Percentiles rank a stretch among this genome's conserved stretches.
Conservation (phyloP, 306 rosid genomes). For the Sechiopsis laciniata region DNA sequence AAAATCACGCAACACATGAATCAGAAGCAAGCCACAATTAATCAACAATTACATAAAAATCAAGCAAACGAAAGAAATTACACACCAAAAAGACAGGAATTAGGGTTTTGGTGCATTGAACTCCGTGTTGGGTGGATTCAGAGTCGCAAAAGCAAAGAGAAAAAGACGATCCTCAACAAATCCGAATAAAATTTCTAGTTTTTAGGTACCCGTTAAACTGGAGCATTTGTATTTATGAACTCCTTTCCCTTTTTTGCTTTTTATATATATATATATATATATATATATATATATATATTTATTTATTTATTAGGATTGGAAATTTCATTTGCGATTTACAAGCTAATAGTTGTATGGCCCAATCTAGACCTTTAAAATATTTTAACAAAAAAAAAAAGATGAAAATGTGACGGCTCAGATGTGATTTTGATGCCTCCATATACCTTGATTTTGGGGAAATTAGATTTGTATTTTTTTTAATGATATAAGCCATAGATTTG, state of each 20-base stretch:
- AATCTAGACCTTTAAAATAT: constrained; percentile 19
- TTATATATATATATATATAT: background rate
- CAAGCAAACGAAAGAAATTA: constrained; percentile 22
- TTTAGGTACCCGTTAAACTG: constrained; percentile 24
- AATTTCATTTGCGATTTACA: constrained; percentile 1
- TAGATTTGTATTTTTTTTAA: too few species aligned
- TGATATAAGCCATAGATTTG: too few species aligned
- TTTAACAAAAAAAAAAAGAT: constrained; percentile 7
- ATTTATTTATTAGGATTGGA: background rate
- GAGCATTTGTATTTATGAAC: constrained; percentile 16
- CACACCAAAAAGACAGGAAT: constrained; percentile 22
- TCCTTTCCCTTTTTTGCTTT: background rate
- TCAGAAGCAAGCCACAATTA: constrained; percentile 11
- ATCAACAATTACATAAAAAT: constrained; percentile 8
- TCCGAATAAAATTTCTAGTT: constrained; percentile 20
- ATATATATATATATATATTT: too few species aligned
- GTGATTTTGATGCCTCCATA: background rate
- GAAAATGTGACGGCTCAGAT: constrained; percentile 13
- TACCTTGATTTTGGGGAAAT: too few species aligned
- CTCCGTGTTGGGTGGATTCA: constrained; percentile 32
- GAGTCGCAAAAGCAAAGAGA: constrained; percentile 37
- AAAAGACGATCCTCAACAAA: constrained; percentile 24
- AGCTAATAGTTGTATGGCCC: constrained; percentile 11
- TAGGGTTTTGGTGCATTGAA: constrained; percentile 50
- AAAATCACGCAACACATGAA: constrained; percentile 19